These are phyloP conservation scores for Syzygium aqueum DNA, from an alignment of 345 rosid species.

Conservation along the genomic window DNA sequence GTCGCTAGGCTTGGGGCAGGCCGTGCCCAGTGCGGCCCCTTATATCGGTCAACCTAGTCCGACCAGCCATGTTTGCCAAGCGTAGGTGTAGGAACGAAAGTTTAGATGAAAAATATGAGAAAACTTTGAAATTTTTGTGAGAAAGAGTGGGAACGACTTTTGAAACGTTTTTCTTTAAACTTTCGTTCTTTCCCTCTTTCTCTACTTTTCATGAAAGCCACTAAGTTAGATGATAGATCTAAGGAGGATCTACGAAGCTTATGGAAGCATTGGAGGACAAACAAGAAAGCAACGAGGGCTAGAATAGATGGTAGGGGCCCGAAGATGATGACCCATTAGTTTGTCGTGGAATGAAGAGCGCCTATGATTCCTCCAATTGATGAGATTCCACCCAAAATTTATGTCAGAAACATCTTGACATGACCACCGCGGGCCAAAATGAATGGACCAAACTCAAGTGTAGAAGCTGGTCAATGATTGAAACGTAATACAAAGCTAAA, in stretches of 20 bases:
- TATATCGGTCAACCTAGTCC: accelerated
- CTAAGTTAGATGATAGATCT: neutral
- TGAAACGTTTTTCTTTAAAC: neutral
- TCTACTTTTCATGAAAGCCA: neutral
- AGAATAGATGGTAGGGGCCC: neutral
- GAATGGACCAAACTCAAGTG: neutral
- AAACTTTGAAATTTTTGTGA: neutral
- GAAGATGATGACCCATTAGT: neutral
- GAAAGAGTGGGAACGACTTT: neutral
- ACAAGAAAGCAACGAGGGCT: neutral
- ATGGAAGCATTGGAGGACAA: neutral
- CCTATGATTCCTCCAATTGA: neutral
- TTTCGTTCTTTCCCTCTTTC: neutral
- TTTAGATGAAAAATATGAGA: neutral
- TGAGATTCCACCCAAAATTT: neutral
- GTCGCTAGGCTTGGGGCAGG: neutral
- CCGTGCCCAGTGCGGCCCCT: accelerated
- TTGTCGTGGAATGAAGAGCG: neutral
- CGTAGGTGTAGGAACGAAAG: neutral
- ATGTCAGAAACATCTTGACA: neutral
- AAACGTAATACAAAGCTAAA: neutral
- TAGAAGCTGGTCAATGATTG: neutral
- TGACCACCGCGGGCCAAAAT: neutral
- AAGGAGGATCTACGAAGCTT: neutral
- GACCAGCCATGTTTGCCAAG: neutral